These are phyloP conservation scores for Penicillium nucicola DNA, from an alignment of 495 filamentous ascomycete genomes.

Conservation along the genomic window DNA sequence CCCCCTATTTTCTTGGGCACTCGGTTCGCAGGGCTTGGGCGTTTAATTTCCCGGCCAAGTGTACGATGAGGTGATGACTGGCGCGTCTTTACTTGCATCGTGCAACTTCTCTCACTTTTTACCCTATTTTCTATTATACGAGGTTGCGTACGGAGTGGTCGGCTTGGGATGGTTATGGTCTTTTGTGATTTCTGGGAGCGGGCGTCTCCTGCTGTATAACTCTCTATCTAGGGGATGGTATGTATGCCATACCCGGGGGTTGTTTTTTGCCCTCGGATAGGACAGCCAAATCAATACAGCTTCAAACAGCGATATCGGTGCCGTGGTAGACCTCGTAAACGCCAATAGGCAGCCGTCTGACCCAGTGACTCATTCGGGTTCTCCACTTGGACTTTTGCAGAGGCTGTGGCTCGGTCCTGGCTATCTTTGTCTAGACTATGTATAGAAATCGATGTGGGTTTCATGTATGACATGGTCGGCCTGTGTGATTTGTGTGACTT, in stretches of 20 bases:
- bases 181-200: conserved; percentile 14
- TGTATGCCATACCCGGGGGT: neutral
- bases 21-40: conserved; percentile 16
- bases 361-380: neutral
- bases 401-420: no score
- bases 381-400: no score
- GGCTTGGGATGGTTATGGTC: conserved; percentile 30
- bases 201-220: conserved; percentile 7
- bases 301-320: conserved; percentile 3
- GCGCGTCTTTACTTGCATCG: conserved; percentile 14
- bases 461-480: no score
- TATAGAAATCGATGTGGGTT: no score
- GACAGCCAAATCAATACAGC: conserved; percentile 5
- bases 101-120: conserved; percentile 14
- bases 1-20: conserved; percentile 5
- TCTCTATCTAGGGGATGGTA: conserved; percentile 3
- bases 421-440: no score
- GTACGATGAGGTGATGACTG: conserved; percentile 36
- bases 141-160: conserved; percentile 34
- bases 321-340: neutral
- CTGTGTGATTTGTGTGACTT: no score
- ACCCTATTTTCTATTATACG: conserved; percentile 12
- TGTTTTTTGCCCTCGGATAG: neutral
- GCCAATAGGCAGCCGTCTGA: neutral
- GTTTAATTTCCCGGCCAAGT: conserved; percentile 16